phyloP scores from a whole-genome alignment of 2,329 filamentous ascomycete genomes.

The Cercospora citrullina region DNA sequence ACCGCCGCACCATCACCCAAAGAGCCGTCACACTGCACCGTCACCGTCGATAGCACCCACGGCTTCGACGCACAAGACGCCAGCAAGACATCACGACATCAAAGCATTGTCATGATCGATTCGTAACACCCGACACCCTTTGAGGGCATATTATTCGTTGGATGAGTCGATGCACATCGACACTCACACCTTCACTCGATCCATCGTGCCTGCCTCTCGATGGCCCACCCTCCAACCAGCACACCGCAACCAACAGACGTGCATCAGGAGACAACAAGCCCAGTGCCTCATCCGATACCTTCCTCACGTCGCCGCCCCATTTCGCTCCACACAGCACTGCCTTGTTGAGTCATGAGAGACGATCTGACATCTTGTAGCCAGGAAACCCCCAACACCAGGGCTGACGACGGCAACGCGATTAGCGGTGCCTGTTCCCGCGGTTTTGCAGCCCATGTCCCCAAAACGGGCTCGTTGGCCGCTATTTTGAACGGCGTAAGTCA shows the following conservation, averaged over 20 bases:
- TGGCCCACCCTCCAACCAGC: neutral
- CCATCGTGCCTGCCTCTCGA: neutral
- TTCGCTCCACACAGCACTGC: neutral
- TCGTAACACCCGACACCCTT: neutral
- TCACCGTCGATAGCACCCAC: neutral
- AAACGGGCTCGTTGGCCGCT: neutral
- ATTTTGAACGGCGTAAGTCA: neutral
- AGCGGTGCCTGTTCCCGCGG: neutral
- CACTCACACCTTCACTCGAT: neutral
- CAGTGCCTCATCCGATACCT: neutral
- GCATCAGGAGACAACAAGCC: neutral
- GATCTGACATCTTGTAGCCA: neutral
- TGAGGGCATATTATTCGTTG: neutral
- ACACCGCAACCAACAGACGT: neutral
- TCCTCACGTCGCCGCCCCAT: neutral
- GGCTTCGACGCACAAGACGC: neutral
- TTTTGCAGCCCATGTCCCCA: neutral
- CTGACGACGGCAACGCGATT: neutral
- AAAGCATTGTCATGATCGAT: neutral
- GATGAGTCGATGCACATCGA: neutral
- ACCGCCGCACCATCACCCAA: neutral
- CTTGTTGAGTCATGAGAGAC: neutral
- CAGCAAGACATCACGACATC: neutral
- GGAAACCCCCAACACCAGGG: neutral
- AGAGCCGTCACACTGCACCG: neutral